Conservation (phyloP, 306 rosid species). For the Fragaria vesca region DNA sequence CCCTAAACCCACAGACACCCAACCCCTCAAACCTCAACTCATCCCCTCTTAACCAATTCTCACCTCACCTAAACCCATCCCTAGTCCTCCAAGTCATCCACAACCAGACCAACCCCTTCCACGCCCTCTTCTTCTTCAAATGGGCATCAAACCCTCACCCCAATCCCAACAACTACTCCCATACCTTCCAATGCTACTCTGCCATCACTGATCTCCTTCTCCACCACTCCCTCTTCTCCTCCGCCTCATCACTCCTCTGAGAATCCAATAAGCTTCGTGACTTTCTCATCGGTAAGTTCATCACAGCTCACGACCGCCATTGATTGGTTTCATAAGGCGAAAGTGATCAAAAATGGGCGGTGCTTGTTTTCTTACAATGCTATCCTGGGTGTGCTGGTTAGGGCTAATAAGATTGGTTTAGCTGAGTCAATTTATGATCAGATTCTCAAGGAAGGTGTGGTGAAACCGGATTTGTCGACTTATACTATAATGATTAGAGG, state of each 20-base stretch:
- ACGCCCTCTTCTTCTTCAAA: constrained; percentile 33
- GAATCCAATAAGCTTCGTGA: constrained; percentile 32
- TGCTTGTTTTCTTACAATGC: constrained; percentile 43
- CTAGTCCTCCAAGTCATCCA: constrained; percentile 26
- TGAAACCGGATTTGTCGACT: constrained; percentile 42
- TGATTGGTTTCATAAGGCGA: constrained; percentile 50
- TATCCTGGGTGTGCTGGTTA: constrained; percentile 45
- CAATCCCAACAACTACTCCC: constrained; percentile 27
- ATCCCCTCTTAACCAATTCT: constrained; percentile 37
- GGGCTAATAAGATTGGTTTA: constrained; percentile 35
- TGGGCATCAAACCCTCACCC: constrained; percentile 33
- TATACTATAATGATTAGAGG: constrained; percentile 47
- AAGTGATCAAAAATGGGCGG: constrained; percentile 25
- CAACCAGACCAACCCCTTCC: constrained; percentile 28
- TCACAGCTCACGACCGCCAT: constrained; percentile 45
- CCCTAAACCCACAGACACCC: constrained; percentile 32
- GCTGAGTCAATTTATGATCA: constrained; percentile 43
- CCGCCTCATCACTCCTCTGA: constrained; percentile 40
- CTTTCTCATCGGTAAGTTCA: constrained; percentile 33
- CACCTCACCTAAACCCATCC: constrained; percentile 24
- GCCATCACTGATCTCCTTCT: constrained; percentile 36
- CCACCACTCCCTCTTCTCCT: constrained; percentile 51
- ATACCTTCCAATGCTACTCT: constrained; percentile 22
- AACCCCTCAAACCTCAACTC: constrained; percentile 17
- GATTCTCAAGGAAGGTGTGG: constrained; percentile 31